Conservation (phyloP, 495 filamentous ascomycete species). For the Neurospora sp. region DNA sequence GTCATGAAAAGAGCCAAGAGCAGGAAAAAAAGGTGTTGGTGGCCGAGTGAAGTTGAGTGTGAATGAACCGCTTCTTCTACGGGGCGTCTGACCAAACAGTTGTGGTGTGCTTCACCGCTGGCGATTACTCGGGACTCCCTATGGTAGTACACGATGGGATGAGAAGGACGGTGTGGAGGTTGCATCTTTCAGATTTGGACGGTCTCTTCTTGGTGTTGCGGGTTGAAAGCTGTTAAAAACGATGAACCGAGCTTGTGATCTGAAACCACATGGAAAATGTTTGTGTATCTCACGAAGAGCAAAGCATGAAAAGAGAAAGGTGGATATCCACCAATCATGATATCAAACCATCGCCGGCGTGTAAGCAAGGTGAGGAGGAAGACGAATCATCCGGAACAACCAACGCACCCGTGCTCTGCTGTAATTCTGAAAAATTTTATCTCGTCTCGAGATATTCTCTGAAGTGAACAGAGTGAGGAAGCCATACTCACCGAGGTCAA, state of each 20-base stretch:
- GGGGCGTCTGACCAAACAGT: not conserved
- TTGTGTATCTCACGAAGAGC: not conserved
- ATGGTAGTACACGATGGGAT: not conserved
- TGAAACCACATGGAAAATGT: not conserved
- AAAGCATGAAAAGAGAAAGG: not conserved
- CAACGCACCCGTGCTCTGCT: not conserved
- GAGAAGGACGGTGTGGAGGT: not conserved
- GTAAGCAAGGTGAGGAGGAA: not conserved
- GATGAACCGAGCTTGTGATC: not conserved
- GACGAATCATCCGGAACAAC: not conserved
- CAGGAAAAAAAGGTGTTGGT: not conserved
- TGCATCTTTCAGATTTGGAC: not conserved
- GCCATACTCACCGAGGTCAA: not conserved
- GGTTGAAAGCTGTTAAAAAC: not conserved
- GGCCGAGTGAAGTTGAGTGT: not conserved
- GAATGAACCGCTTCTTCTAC: not conserved
- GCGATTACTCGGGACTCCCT: not conserved
- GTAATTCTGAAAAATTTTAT: not conserved
- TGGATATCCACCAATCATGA: not conserved
- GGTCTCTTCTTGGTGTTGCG: not conserved
- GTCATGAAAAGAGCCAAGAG: not conserved
- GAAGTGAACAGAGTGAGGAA: not conserved
- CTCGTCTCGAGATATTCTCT: not conserved
- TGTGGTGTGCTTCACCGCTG: not conserved
- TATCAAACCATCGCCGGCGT: not conserved